Evolutionary conservation across 805 yeast genomes (phyloP).

Genomic region (Wickerhamomyces hampshirensis): DNA sequence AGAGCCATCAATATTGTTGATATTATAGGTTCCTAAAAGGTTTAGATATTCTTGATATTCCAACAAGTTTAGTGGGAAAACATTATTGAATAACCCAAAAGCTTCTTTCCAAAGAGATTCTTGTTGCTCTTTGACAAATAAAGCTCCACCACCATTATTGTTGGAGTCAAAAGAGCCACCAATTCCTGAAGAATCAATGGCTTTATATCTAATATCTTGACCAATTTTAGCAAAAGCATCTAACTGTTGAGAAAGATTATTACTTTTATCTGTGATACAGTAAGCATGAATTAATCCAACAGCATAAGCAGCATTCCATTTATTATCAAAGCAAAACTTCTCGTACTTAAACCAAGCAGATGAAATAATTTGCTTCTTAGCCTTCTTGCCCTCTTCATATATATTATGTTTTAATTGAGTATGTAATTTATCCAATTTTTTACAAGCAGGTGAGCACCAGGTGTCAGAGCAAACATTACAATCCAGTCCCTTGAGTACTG

Average conservation of each 20-base stretch:
- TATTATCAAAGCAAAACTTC: constrained; percentile 55
- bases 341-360: constrained; percentile 52
- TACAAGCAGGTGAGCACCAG: constrained; percentile 70
- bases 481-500: constrained; percentile 44
- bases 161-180: constrained; percentile 37
- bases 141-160: constrained; percentile 46
- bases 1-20: constrained; percentile 65
- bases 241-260: constrained; percentile 40
- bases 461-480: constrained; percentile 60
- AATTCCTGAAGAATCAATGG: constrained; percentile 46
- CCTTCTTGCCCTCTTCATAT: constrained; percentile 30
- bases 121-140: constrained; percentile 51
- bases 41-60: constrained; percentile 51
- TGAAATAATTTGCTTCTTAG: constrained; percentile 34
- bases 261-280: constrained; percentile 36
- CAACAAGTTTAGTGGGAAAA: constrained; percentile 36
- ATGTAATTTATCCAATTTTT: constrained; percentile 50
- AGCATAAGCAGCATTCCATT: constrained; percentile 67
- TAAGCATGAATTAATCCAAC: constrained; percentile 52
- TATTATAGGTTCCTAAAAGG: constrained; percentile 67
- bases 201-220: constrained; percentile 58
- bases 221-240: constrained; percentile 63
- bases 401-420: constrained; percentile 51
- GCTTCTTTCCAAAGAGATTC: constrained; percentile 59
- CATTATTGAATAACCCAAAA: constrained; percentile 40